phyloP scores from a whole-genome alignment of 495 filamentous ascomycete species.

The Tirmania nivea region DNA sequence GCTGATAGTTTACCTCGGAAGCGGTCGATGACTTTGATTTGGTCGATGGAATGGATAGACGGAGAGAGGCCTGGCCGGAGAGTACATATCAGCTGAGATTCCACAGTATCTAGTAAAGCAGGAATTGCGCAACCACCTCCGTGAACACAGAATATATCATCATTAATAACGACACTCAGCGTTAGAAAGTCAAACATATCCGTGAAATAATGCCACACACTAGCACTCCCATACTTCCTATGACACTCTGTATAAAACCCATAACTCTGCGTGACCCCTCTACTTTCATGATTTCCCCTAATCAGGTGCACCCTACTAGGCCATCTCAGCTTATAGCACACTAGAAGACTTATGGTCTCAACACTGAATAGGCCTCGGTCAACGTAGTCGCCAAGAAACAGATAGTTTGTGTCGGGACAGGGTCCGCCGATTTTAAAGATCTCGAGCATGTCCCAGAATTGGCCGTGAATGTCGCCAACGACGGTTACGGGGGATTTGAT shows the following conservation, averaged over 20 bases:
- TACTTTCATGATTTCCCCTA: conserved; percentile 89
- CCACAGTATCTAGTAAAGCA: background rate
- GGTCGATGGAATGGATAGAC: conserved; percentile 92
- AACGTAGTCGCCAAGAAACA: conserved; percentile 95
- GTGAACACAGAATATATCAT: conserved; percentile 97
- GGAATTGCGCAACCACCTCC: conserved; percentile 32
- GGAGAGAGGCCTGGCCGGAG: conserved; percentile 49
- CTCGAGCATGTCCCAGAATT: conserved; percentile 96
- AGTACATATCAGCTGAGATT: background rate
- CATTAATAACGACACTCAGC: conserved; percentile 87
- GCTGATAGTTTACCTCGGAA: conserved; percentile 32
- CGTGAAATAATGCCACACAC: conserved; percentile 98
- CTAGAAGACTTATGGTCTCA: conserved; percentile 86
- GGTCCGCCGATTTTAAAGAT: conserved; percentile 96
- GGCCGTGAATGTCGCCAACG: conserved; percentile 94
- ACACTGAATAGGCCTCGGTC: conserved; percentile 93
- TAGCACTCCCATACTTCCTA: conserved; percentile 91
- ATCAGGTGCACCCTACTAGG: conserved; percentile 82
- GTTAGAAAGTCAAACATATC: conserved; percentile 99
- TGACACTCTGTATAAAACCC: conserved; percentile 97
- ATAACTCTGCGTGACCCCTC: conserved; percentile 94
- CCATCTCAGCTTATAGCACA: conserved; percentile 86
- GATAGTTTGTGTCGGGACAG: conserved; percentile 92
- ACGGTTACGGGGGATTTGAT: conserved; percentile 93
- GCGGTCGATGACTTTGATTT: conserved; percentile 98